These are phyloP conservation scores for Penicillium bialowiezense DNA, from an alignment of 495 filamentous ascomycete genomes.

Conservation along the genomic window DNA sequence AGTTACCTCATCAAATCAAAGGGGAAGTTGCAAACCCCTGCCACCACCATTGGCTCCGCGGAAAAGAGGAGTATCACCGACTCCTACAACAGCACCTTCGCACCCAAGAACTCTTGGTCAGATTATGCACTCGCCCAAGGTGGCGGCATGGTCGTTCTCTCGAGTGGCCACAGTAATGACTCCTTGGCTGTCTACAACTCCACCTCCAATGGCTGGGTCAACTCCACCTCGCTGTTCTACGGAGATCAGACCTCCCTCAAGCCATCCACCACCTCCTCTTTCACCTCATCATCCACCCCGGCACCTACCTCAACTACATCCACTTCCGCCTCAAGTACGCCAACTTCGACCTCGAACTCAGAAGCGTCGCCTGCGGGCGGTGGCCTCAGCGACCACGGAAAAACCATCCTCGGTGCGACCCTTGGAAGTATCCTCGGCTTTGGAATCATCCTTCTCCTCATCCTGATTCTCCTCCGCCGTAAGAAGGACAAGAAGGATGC, in stretches of 20 bases:
- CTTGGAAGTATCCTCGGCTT: constrained; percentile 75
- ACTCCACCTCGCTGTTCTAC: constrained; percentile 65
- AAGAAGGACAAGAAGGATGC: constrained; percentile 49
- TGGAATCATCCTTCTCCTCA: constrained; percentile 61
- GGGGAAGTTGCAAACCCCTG: constrained; percentile 35
- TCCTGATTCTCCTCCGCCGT: constrained; percentile 68
- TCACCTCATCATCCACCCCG: constrained; percentile 35
- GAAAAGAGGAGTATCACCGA: constrained; percentile 48
- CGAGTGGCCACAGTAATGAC: constrained; percentile 63
- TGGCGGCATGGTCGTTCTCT: constrained; percentile 66
- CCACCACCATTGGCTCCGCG: constrained; percentile 30
- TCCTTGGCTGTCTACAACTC: constrained; percentile 77
- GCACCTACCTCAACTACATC: constrained; percentile 37
- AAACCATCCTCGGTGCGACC: constrained; percentile 67
- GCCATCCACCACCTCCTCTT: constrained; percentile 32
- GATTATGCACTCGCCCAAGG: constrained; percentile 62
- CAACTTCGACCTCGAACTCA: constrained; percentile 32
- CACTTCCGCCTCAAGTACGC: constrained; percentile 26
- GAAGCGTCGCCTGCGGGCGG: constrained; percentile 26
- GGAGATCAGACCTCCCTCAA: constrained; percentile 37
- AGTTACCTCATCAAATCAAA: constrained; percentile 56
- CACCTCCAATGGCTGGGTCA: constrained; percentile 74
- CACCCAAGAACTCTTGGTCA: constrained; percentile 57
- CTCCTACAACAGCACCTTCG: constrained; percentile 77
- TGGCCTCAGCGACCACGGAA: constrained; percentile 43